phyloP scores from a whole-genome alignment of 2,329 filamentous ascomycete genomes.

The Fusarium albidum region DNA sequence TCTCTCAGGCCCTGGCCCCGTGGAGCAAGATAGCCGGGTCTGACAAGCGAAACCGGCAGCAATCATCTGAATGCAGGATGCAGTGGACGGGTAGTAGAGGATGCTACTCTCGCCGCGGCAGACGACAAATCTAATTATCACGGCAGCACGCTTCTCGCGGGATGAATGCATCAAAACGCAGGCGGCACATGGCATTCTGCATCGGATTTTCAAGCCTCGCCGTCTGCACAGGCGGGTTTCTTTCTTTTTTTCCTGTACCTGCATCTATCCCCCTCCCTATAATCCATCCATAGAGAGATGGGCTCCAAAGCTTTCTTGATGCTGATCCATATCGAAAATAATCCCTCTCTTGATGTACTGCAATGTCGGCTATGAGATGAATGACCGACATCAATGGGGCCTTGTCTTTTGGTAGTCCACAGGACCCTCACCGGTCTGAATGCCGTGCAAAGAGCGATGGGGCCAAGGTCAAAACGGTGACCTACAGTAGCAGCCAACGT shows the following conservation, averaged over 20 bases:
- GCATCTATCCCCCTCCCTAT: neutral
- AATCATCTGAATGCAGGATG: neutral
- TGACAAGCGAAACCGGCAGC: neutral
- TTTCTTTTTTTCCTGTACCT: constrained; percentile 4
- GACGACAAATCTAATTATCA: neutral
- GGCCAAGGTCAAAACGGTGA: no score
- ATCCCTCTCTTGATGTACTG: neutral
- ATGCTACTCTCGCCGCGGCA: neutral
- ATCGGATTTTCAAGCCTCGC: constrained; percentile 5
- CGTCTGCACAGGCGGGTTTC: neutral
- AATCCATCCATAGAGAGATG: no score
- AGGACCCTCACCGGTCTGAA: neutral
- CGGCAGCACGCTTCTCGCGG: constrained; percentile 3
- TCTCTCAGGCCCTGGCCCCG: neutral
- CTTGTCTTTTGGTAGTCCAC: no score
- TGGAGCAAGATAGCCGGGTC: neutral
- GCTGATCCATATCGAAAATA: neutral
- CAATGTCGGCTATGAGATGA: constrained; percentile 12
- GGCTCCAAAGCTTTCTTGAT: neutral
- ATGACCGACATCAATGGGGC: neutral
- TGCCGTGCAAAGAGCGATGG: neutral
- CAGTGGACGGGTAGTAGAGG: neutral
- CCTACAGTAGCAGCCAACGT: no score
- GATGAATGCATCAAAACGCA: constrained; percentile 4
- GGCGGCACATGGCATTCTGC: constrained; percentile 8